Conservation (phyloP, 176 grass and related monocot species). For the Aegilops tauschii region DNA sequence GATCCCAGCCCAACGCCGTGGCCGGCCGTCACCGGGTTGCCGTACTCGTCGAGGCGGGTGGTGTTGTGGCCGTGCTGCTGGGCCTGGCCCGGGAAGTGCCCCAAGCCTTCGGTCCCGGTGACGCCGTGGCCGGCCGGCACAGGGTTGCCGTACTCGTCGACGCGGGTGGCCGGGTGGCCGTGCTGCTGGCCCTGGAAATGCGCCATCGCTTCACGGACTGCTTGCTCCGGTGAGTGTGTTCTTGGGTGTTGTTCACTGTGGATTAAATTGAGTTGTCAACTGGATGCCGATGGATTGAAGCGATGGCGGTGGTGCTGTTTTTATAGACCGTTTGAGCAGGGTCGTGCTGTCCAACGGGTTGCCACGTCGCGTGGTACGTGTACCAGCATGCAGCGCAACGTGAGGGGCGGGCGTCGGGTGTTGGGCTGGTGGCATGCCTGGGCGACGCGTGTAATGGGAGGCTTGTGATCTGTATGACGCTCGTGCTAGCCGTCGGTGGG, state of each 20-base stretch:
- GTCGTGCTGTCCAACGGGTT: too few species aligned
- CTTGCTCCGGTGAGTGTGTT: not conserved
- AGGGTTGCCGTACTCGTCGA: slow-evolving; percentile 34
- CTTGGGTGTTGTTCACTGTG: not conserved
- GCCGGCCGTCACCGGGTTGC: not conserved
- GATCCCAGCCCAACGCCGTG: not conserved
- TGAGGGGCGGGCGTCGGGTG: not conserved
- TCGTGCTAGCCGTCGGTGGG: not conserved
- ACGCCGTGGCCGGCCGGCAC: not conserved
- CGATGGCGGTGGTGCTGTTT: not conserved
- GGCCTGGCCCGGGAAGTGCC: not conserved
- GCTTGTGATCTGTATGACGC: not conserved
- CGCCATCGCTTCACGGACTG: not conserved
- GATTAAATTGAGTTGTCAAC: too few species aligned
- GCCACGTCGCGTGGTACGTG: slow-evolving; percentile 5
- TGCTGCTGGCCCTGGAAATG: slow-evolving; percentile 11
- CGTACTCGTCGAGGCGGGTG: slow-evolving; percentile 28
- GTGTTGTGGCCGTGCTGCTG: slow-evolving; percentile 2
- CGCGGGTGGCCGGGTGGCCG: not conserved
- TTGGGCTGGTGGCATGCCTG: not conserved
- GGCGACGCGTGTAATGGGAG: slow-evolving; percentile 8
- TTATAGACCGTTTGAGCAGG: not conserved
- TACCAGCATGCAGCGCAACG: not conserved
- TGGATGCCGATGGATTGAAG: not conserved
- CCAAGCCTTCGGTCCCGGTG: not conserved